phyloP scores from a whole-genome alignment of 768 basidiomycete genomes.

The Mycena vulgaris region DNA sequence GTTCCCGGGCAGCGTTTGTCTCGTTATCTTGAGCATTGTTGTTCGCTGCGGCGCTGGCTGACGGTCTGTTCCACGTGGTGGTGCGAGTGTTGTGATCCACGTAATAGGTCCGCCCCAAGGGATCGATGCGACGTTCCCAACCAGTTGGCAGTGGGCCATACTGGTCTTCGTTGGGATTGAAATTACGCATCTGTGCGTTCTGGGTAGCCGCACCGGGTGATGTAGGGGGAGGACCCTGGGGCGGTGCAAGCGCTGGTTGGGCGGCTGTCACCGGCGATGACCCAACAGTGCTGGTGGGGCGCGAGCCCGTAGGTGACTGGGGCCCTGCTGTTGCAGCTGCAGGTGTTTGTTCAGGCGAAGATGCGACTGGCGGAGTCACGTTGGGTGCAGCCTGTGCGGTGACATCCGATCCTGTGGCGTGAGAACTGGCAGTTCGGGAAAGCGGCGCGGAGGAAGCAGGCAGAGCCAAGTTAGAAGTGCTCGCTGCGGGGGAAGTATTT shows the following conservation, averaged over 20 bases:
- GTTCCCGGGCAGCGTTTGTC: slow-evolving; percentile 89
- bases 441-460: slow-evolving; percentile 61
- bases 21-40: slow-evolving; percentile 79
- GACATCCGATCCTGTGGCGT: slow-evolving; percentile 68
- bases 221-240: slow-evolving; percentile 43
- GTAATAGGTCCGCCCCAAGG: slow-evolving; percentile 96
- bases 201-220: slow-evolving; percentile 62
- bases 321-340: slow-evolving; percentile 41
- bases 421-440: slow-evolving; percentile 78
- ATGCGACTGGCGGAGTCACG: slow-evolving; percentile 39
- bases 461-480: slow-evolving; percentile 66
- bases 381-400: slow-evolving; percentile 49
- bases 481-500: slow-evolving; percentile 71
- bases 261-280: slow-evolving; percentile 41
- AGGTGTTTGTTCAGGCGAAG: slow-evolving; percentile 41
- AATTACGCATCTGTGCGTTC: slow-evolving; percentile 79
- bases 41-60: slow-evolving; percentile 82
- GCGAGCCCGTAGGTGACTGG: slow-evolving; percentile 30
- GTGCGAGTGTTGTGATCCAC: slow-evolving; percentile 98
- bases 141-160: slow-evolving; percentile 91
- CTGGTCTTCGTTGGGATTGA: slow-evolving; percentile 96
- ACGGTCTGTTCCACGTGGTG: slow-evolving; percentile 98
- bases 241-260: slow-evolving; percentile 38
- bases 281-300: slow-evolving; percentile 36
- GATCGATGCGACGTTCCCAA: slow-evolving; percentile 98